These are phyloP conservation scores for Sutorius eximius DNA, from an alignment of 1,284 basidiomycete species.

Conservation along the genomic window DNA sequence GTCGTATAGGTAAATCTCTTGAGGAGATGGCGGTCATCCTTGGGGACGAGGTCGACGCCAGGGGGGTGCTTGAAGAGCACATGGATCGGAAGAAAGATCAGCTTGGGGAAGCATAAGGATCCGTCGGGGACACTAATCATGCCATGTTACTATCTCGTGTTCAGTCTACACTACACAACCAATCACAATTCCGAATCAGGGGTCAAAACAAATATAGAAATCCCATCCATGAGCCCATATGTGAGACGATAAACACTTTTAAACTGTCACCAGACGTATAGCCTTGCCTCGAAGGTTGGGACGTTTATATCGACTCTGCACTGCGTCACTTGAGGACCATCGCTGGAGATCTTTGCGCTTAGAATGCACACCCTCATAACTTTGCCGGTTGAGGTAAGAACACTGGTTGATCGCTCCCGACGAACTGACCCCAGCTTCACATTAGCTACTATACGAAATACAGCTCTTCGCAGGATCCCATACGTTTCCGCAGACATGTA, in stretches of 20 bases:
- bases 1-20: constrained; percentile 13
- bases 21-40: constrained; percentile 23
- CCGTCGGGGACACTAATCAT: not conserved
- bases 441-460: constrained; percentile 71
- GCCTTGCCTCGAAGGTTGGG: not conserved
- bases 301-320: not conserved
- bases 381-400: constrained; percentile 49
- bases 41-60: constrained; percentile 20
- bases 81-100: constrained; percentile 4
- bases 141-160: not conserved
- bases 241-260: not conserved
- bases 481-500: constrained; percentile 56
- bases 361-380: constrained; percentile 31
- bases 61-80: constrained; percentile 11
- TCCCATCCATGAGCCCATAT: not conserved
- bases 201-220: not conserved
- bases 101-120: constrained; percentile 2
- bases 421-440: constrained; percentile 2
- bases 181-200: not conserved
- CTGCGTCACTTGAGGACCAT: not conserved
- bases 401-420: not conserved
- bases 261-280: not conserved
- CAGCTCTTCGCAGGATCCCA: constrained; percentile 65
- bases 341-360: constrained; percentile 37
- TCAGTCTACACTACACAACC: not conserved